Percentiles rank a stretch among this genome's conserved stretches.
Evolutionary conservation across 1,139 yeast genomes (phyloP).

Genomic region (Debaryomyces psychrophilus): DNA sequence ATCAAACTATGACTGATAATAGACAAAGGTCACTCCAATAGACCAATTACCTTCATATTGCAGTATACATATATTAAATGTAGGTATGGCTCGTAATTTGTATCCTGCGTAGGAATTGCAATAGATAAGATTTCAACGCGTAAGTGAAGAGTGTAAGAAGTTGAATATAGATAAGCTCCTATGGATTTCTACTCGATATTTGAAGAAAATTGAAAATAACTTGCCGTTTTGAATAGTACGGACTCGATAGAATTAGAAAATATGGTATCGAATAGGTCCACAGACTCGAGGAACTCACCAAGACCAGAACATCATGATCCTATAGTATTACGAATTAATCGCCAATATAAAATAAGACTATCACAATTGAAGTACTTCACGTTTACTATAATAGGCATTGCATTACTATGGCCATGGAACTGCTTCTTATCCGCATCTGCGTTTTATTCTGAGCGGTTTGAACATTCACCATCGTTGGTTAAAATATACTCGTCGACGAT

Average conservation of each 20-base stretch:
- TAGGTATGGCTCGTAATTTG: background rate
- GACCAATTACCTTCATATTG: background rate
- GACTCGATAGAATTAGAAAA: conserved; percentile 18
- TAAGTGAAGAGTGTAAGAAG: background rate
- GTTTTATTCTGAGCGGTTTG: conserved; percentile 71
- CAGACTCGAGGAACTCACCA: conserved; percentile 12
- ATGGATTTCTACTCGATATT: background rate
- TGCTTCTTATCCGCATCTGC: conserved; percentile 85
- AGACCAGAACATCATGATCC: conserved; percentile 25
- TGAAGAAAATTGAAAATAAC: background rate
- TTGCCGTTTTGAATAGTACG: conserved; percentile 11
- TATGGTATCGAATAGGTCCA: conserved; percentile 22
- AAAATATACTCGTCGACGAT: conserved; percentile 76
- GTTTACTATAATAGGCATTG: conserved; percentile 70
- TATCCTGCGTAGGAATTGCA: background rate
- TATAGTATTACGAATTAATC: conserved; percentile 26
- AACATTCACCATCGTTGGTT: conserved; percentile 53
- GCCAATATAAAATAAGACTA: conserved; percentile 24
- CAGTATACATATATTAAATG: background rate
- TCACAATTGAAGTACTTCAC: conserved; percentile 59
- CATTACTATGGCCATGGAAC: conserved; percentile 96
- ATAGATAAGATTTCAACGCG: conserved; percentile 6
- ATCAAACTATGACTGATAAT: no score
- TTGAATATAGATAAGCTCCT: background rate
- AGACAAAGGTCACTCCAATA: background rate